Conservation (phyloP, 2,329 filamentous ascomycete species). For the Dactylellina parvicollis region DNA sequence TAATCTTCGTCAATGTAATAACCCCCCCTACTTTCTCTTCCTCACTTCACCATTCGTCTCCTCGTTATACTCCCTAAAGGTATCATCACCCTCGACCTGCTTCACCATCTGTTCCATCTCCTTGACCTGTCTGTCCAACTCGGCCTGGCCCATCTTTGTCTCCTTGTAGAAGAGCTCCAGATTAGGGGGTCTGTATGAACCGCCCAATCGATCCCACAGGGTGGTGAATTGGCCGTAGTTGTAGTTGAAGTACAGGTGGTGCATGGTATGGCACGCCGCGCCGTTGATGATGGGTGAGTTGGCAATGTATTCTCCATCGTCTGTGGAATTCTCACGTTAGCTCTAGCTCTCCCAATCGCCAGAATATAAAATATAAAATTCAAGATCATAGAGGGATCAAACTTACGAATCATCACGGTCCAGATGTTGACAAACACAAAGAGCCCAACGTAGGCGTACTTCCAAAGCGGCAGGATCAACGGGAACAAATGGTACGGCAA, state of each 20-base stretch:
- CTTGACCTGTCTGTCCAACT: slow-evolving; percentile 80
- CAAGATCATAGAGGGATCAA: not conserved
- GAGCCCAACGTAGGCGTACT: slow-evolving; percentile 83
- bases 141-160: slow-evolving; percentile 81
- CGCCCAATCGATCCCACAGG: slow-evolving; percentile 86
- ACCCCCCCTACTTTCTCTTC: slow-evolving; percentile 30
- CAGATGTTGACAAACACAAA: slow-evolving; percentile 96
- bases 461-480: slow-evolving; percentile 91
- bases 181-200: slow-evolving; percentile 86
- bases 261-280: slow-evolving; percentile 90
- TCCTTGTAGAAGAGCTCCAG: slow-evolving; percentile 84
- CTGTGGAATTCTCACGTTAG: slow-evolving; percentile 59
- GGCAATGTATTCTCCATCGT: slow-evolving; percentile 93
- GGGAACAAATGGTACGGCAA: slow-evolving; percentile 93
- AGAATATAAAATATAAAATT: not conserved
- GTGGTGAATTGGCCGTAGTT: slow-evolving; percentile 97
- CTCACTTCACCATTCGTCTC: slow-evolving; percentile 3
- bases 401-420: slow-evolving; percentile 82
- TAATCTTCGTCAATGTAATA: slow-evolving; percentile 17
- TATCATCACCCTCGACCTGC: slow-evolving; percentile 70
- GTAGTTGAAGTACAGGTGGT: slow-evolving; percentile 87
- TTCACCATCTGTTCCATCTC: slow-evolving; percentile 80
- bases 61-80: slow-evolving; percentile 56
- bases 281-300: slow-evolving; percentile 93
- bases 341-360: too few species aligned